Base-by-base conservation (phyloP, 78 protist species). In the Monosiga brevicollis region DNA sequence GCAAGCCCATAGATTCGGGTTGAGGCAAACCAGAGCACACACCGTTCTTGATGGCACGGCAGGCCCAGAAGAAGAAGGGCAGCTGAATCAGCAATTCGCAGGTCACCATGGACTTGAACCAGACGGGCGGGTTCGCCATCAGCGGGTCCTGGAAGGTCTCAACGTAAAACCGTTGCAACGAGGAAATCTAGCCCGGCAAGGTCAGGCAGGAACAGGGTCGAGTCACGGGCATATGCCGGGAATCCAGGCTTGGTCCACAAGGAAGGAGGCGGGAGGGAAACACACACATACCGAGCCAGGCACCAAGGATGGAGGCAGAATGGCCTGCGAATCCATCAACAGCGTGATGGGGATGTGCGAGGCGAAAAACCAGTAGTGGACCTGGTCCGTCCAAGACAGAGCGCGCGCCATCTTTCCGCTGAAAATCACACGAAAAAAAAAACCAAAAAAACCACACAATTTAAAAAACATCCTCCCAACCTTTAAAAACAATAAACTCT, bases 1-100 rank as follows among this genome's bases (percentile, higher is more conserved):
- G 37, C 43, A 9, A 9, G 37, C 81, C 9, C n/a, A 22, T 10
- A 24, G 62, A 9, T 3, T 1, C 9, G 25, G 25, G 2, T 43
- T 23, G 34, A 15, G 81, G 22, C 34, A 20, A 25, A 80, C 20
- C 15, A 20, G 24, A 20, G 32, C 32, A 80, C 84, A 15, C 38
- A 81, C 84, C 37, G 42, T 62, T 81, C 74, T 20, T 9, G 49
- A 71, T 26, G 43, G 72, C 85, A 54, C 73, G 37, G 70, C 71
- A 6, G 72, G 85, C 85, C 41, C 37, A 37, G n/a, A 82, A 73
- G 79, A 73, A 73, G 49, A 82, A 40, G 35, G 85, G 79, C 73
- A 82, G 74, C 72, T 82, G 85, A 23, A 82, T 26, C n/a, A 73
- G 26, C 42, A 73, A 71, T 79, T 82, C 85, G 72, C 78, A 73